Base-by-base conservation (phyloP, 768 basidiomycete genomes). In the Trametes gibbosa region DNA sequence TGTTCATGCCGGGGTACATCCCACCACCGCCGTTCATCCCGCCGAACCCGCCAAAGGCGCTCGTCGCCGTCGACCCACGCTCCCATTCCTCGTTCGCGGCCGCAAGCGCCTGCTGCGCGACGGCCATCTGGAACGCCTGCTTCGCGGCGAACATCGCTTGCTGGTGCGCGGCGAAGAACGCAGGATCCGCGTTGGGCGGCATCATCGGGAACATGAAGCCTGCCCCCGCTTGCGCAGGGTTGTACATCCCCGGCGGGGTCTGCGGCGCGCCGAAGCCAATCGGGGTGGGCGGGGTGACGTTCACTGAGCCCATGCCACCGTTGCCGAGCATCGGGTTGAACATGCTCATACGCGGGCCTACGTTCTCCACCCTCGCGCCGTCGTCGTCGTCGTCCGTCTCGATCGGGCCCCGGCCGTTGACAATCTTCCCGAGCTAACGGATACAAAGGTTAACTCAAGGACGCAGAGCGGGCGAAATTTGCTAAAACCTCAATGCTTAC, bases 11-110 rank as follows among this genome's bases (percentile, higher is more conserved):
- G 5, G 23, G 23, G 35, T 25, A 51, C 64, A 67, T 60, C 45
- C 64, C 66, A 54, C 63, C 62, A 54, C 66, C 65, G 62, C 63
- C 61, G 52, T 56, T 60, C 69, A 71, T 70, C 61, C 68, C 63
- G 48, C 71, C 61, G 61, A 69, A 66, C 19, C 75, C 72, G 17
- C 68, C 68, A 63, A 65, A 66, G 48, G 65, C 66, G 65, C 69
- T 61, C 59, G 77, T 73, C 40, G 68, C 69, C 7, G 76, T 82
- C 53, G 89, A 91, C 7, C 84, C 81, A 34, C 92, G 85, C 69
- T 95, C 92, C 92, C 92, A 95, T 69, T 94, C 91, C 32, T 94
- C 92, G 19, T 82, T 90, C n/a, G 92, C 92, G 8, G 86, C 84
- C 8, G 85, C 87, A 82, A 93, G 87, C 5, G 92, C 92, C 64